These are phyloP conservation scores for Chytridium lagenaria DNA, from an alignment of 371 early-diverging fungal species.

Conservation along the genomic window DNA sequence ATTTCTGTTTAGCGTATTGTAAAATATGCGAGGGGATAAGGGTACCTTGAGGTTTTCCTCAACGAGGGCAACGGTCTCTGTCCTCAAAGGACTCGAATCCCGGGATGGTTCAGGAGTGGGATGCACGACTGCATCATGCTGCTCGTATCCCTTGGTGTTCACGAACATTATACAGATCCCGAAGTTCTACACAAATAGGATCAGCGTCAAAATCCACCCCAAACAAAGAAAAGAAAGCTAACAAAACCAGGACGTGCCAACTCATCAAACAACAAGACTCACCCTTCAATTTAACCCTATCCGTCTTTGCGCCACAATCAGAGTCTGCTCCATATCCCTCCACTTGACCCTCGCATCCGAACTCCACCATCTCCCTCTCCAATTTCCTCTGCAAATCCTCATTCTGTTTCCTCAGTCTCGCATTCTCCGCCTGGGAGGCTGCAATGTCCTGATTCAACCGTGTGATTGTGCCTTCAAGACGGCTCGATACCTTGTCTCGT, in stretches of 20 bases:
- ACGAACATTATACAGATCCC: constrained; percentile 1
- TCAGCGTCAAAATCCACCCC: not conserved
- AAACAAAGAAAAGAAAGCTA: not conserved
- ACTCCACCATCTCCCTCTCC: constrained; percentile 23
- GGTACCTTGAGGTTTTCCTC: constrained; percentile 15
- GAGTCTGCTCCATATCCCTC: constrained; percentile 25
- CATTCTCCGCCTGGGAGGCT: constrained; percentile 17
- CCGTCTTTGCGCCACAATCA: not conserved
- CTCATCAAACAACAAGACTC: not conserved
- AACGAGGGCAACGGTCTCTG: constrained; percentile 8
- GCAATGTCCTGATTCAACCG: constrained; percentile 12
- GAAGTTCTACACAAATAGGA: not conserved
- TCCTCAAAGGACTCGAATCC: constrained; percentile 12
- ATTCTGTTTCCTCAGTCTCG: constrained; percentile 24
- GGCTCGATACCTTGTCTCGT: not conserved
- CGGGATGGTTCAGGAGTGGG: constrained; percentile 1
- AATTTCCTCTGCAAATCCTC: constrained; percentile 25
- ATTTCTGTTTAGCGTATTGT: not conserved
- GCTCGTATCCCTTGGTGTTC: constrained; percentile 10
- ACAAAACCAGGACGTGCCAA: too few relatives aligned
- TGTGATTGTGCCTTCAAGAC: constrained; percentile 17
- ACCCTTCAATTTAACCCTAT: constrained; percentile 26
- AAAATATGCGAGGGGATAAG: not conserved
- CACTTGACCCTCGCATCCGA: constrained; percentile 17
- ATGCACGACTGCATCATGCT: not conserved